Conservation (phyloP, 495 filamentous ascomycete species). For the Penicillium lividum region DNA sequence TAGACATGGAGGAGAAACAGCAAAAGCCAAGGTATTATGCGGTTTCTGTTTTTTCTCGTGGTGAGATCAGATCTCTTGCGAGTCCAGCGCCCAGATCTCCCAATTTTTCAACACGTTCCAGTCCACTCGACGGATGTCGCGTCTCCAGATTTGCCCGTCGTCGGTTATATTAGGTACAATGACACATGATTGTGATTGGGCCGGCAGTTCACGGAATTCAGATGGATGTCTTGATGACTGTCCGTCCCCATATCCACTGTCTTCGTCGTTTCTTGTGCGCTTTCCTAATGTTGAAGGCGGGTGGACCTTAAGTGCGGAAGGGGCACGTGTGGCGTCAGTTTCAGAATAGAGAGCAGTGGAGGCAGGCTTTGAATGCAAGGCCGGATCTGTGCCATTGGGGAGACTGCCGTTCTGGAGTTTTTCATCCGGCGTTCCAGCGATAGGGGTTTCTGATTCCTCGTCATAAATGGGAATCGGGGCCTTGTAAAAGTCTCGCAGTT, state of each 20-base stretch:
- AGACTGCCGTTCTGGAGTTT: not conserved
- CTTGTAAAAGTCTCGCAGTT: slow-evolving; percentile 41
- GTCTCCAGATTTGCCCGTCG: slow-evolving; percentile 30
- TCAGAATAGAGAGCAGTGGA: not conserved
- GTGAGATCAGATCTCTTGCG: slow-evolving; percentile 38
- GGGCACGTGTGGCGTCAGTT: not conserved
- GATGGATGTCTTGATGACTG: not conserved
- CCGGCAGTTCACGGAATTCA: not conserved
- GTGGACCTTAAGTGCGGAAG: not conserved
- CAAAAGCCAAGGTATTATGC: not conserved
- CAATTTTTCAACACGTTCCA: slow-evolving; percentile 46
- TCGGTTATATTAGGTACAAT: slow-evolving; percentile 7
- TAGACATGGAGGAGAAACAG: not conserved
- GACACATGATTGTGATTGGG: not conserved
- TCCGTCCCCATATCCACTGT: slow-evolving; percentile 3
- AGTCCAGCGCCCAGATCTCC: slow-evolving; percentile 47
- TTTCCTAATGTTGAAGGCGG: slow-evolving; percentile 33
- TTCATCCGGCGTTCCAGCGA: slow-evolving; percentile 1
- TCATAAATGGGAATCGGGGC: slow-evolving; percentile 11
- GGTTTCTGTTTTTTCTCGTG: not conserved
- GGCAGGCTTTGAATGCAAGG: not conserved
- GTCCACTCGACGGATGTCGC: slow-evolving; percentile 36
- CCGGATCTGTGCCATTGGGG: not conserved
- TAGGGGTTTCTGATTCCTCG: slow-evolving; percentile 15
- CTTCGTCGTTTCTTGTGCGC: slow-evolving; percentile 24